Evolutionary conservation across 179 eudicot genomes (phyloP).

Genomic region (Actinidia polygama): DNA sequence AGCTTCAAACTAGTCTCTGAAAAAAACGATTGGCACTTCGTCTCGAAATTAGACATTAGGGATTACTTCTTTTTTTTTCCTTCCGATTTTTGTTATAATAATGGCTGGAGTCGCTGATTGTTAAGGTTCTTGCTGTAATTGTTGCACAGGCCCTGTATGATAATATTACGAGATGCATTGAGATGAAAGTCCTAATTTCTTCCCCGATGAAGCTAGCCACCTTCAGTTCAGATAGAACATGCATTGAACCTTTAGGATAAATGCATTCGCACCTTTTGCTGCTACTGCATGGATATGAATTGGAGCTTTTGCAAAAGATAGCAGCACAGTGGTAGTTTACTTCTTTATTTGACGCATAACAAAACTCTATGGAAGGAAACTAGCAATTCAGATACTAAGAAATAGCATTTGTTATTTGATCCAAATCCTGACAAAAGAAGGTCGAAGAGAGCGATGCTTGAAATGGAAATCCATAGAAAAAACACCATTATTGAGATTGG

Average conservation of each 20-base stretch:
- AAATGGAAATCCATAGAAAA: too few species aligned
- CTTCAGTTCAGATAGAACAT: background rate
- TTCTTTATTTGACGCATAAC: background rate
- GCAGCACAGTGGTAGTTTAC: background rate
- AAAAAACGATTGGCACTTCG: background rate
- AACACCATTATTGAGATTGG: too few species aligned
- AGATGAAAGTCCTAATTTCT: background rate
- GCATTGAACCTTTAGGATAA: background rate
- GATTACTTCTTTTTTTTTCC: background rate
- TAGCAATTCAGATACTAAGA: background rate
- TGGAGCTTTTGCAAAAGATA: background rate
- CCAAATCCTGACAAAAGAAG: background rate
- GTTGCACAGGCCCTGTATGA: background rate
- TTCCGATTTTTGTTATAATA: background rate
- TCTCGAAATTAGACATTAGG: background rate
- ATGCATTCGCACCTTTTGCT: background rate
- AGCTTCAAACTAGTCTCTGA: background rate
- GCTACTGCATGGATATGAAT: background rate
- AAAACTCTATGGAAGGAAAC: background rate
- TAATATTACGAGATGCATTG: background rate
- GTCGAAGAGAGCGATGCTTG: too few species aligned
- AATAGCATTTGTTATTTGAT: background rate
- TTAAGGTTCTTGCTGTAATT: background rate
- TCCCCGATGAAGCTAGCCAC: slow-evolving; percentile 1
- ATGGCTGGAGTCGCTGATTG: background rate